Base-by-base conservation (phyloP, 495 filamentous ascomycete genomes). In the Evansstolkia leycettana region DNA sequence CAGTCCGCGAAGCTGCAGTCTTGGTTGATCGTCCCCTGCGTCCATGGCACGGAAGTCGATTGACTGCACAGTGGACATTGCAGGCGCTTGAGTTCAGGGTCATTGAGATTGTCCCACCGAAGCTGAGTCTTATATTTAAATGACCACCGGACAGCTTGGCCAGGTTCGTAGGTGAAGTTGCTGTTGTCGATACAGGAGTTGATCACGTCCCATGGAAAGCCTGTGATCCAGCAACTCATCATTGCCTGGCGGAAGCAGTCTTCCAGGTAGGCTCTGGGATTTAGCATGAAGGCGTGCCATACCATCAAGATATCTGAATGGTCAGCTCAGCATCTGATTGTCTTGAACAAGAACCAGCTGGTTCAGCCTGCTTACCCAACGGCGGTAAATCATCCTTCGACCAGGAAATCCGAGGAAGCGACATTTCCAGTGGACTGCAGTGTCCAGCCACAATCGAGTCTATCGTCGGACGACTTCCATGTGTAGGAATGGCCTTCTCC, bases 251-350 rank as follows among this genome's bases (percentile, higher is more conserved):
- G 64, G 34, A 87, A 58, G 42, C 76, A 78, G 45, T 92, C 85
- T 44, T 92, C 85, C 2, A 84, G 67, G 45, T 76, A 93, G 34
- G 61, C 59, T 27, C 80, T 61, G 2, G 85, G 85, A 41, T 88
- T 90, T 4, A 93, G 69, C 73, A 84, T 76, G 46, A 84, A 83
- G 3, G 81, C 62, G 54, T 93, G 85, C 82, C 81, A 87, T 0
- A 92, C 83, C 82, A 93, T 84, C 28, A 93, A 54, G 2, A 93
- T 76, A 51, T 92, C 84, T 75, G 43, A n/a, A n/a, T n/a, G n/a
- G n/a, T n/a, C n/a, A n/a, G n/a, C n/a, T n/a, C n/a, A n/a, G n/a
- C n/a, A n/a, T n/a, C n/a, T n/a, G n/a, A n/a, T n/a, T n/a, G n/a
- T n/a, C n/a, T n/a, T n/a, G n/a, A n/a, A n/a, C n/a, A n/a, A n/a